A percentile compares a stretch with the other conserved stretches of the same genome.
Conservation (phyloP, 176 grass and related monocot genomes). For the Ensete glaucum region DNA sequence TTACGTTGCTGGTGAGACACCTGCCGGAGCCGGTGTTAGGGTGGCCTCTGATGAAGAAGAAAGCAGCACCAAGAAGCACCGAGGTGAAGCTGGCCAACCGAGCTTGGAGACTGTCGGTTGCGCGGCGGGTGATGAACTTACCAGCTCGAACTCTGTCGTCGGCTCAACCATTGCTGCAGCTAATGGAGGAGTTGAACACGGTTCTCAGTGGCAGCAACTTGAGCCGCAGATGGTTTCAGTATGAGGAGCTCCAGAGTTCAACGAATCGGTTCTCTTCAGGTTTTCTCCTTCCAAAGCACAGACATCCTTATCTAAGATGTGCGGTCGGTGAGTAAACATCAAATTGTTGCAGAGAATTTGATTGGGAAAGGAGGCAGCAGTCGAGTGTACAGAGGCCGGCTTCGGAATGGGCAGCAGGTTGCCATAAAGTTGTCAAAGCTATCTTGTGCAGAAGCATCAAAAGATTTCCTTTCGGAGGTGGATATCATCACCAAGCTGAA, state of each 20-base stretch:
- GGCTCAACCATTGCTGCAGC: conserved; percentile 18
- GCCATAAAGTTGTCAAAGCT: conserved; percentile 82
- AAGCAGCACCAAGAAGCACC: conserved; percentile 2
- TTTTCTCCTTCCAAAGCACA: neutral
- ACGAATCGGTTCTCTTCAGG: conserved; percentile 88
- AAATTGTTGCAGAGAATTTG: conserved; percentile 48
- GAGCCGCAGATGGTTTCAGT: conserved; percentile 75
- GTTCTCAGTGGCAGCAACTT: conserved; percentile 34
- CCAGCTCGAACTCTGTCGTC: conserved; percentile 36
- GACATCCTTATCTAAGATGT: neutral
- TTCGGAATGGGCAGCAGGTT: conserved; percentile 42
- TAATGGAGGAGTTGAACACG: conserved; percentile 49
- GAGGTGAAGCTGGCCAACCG: conserved; percentile 11
- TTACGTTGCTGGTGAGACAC: conserved; percentile 18
- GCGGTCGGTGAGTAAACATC: too few relatives aligned
- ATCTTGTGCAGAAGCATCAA: conserved; percentile 49
- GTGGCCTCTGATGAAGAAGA: conserved; percentile 64
- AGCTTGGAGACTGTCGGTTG: conserved; percentile 67
- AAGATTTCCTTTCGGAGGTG: conserved; percentile 80
- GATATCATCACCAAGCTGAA: conserved; percentile 80
- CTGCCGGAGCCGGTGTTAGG: conserved; percentile 50
- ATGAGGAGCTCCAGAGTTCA: conserved; percentile 67
- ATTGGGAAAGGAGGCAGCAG: conserved; percentile 86
- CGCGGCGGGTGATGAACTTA: conserved; percentile 93
- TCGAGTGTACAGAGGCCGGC: conserved; percentile 66